Conservation (phyloP, 805 yeast species). For the Jamesozyma jinghongensis region DNA sequence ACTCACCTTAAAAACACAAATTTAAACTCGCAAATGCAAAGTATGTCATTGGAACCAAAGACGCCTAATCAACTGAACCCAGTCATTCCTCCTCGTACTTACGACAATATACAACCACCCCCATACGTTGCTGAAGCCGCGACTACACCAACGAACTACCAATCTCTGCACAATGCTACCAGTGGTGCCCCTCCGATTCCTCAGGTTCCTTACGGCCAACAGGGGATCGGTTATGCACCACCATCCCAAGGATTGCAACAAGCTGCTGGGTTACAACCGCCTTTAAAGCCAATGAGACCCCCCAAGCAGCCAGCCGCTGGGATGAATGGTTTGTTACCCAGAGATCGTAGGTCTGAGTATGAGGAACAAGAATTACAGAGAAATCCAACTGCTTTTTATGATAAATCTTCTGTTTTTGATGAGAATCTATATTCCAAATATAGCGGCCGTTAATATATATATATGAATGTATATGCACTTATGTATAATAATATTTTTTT, state of each 20-base stretch:
- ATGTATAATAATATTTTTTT: too few species aligned
- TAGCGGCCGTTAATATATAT: slow-evolving; percentile 7
- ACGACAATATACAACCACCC: slow-evolving; percentile 1
- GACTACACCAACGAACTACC: too few species aligned
- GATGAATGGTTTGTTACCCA: slow-evolving; percentile 5
- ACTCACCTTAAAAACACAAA: neutral
- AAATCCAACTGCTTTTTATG: slow-evolving; percentile 36
- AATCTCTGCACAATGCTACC: too few species aligned
- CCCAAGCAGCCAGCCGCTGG: slow-evolving; percentile 11
- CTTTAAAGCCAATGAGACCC: slow-evolving; percentile 1
- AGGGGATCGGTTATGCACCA: neutral
- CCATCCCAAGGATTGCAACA: neutral
- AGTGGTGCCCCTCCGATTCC: neutral
- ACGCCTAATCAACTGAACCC: neutral
- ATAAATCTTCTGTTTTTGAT: slow-evolving; percentile 43
- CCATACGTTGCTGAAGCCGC: neutral
- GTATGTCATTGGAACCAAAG: neutral
- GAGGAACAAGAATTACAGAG: slow-evolving; percentile 22
- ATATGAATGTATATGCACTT: neutral
- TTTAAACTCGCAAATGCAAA: neutral
- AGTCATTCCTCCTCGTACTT: slow-evolving; percentile 1
- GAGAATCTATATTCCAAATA: slow-evolving; percentile 37
- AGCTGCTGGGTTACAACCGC: too few species aligned
- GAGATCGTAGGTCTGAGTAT: slow-evolving; percentile 6
- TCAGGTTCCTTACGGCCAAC: slow-evolving; percentile 3